Percentiles rank a stretch among this genome's conserved stretches.
phyloP scores from a whole-genome alignment of 164 flowering plant genomes.

The Magnolia sinica region DNA sequence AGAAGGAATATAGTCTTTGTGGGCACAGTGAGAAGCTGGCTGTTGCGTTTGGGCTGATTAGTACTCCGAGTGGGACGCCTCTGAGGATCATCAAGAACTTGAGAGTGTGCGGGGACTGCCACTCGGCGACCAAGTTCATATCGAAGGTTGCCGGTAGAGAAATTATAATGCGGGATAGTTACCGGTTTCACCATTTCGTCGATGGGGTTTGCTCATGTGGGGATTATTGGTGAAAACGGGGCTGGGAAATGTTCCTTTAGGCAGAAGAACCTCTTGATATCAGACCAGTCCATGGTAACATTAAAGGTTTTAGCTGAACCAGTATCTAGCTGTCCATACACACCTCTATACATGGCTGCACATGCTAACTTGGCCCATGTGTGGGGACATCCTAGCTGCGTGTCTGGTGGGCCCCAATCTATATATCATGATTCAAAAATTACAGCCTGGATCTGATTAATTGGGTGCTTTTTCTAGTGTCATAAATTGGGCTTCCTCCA shows the following conservation, averaged over 20 bases:
- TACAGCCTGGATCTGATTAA: not conserved
- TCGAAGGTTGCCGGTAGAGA: constrained; percentile 29
- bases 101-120: constrained; percentile 43
- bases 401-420: not conserved
- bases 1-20: constrained; percentile 32
- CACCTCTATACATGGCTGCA: too few relatives aligned
- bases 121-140: constrained; percentile 34
- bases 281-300: not conserved
- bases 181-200: constrained; percentile 36
- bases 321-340: too few relatives aligned
- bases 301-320: too few relatives aligned
- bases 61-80: constrained; percentile 23
- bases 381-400: not conserved
- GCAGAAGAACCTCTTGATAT: not conserved
- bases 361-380: too few relatives aligned
- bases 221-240: constrained; percentile 28
- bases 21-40: constrained; percentile 48
- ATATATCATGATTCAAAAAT: not conserved
- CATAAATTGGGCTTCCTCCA: not conserved
- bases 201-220: constrained; percentile 34
- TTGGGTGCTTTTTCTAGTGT: not conserved
- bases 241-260: not conserved
- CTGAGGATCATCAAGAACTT: constrained; percentile 43
- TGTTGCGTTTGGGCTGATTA: constrained; percentile 37
- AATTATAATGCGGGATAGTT: constrained; percentile 36